Evolutionary conservation across 148 eudicot species (phyloP), one percentile per base, ranked within the genome.

Genomic region (Fagopyrum esculentum): DNA sequence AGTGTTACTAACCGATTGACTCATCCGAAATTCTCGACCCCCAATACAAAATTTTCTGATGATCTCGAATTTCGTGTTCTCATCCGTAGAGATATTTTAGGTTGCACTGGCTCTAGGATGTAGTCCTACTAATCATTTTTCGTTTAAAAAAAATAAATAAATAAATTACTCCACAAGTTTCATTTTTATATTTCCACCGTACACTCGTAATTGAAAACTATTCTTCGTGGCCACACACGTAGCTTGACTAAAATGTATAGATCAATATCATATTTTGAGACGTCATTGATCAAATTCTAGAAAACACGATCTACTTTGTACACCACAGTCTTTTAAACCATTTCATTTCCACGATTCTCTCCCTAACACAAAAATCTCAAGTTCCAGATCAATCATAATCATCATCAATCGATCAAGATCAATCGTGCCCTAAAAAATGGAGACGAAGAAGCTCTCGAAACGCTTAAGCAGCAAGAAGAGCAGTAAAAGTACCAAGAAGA

Each of bases 401-500:
- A 52, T 52, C 57, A 52, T 52, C 6, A n/a, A 55, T 35, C 73
- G 9, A 56, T 13, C 60, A 61, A n/a, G 81, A 26, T 64, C 81
- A 6, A 43, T 50, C 6, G 80, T 35, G 40, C 40, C 40, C 40
- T 35, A 35, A 35, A 35, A 22, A 35, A 35, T 35, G 40, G 40
- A 35, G 40, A 81, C 4, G 76, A 83, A 9, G 80, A 81, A 15
- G 71, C 74, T 4, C 43, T 35, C 66, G 76, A 76, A 43, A 69
- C 74, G 5, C 61, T 77, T 30, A 76, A 81, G 16, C 76, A 83
- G 11, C 80, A 64, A 50, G 22, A 69, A 7, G 72, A 43, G 48
- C 0, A 66, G 1, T 29, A 26, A 16, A 66, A 2, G 59, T 35
- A 35, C 40, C 45, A 73, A 71, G 72, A 80, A 78, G 61, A 84